Evolutionary conservation across 2,329 filamentous ascomycete genomes (phyloP).

Genomic region (Hirsutella minnesotensis): DNA sequence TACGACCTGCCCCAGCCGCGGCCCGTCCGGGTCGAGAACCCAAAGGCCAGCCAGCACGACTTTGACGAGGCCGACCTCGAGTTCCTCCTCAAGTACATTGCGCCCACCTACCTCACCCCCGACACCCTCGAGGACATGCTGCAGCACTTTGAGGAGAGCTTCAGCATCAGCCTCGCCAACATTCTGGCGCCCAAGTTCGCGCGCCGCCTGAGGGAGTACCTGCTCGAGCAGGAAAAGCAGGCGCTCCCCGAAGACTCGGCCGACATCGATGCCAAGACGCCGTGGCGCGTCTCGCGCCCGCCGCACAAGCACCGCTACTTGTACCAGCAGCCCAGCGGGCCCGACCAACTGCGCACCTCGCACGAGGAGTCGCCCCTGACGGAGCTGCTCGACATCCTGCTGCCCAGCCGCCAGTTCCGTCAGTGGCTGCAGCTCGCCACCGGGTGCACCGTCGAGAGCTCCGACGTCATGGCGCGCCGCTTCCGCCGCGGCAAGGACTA

Average conservation of each 20-base stretch:
- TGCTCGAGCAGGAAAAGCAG: conserved; percentile 52
- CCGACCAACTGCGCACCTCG: conserved; percentile 21
- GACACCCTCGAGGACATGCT: conserved; percentile 77
- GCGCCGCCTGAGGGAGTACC: conserved; percentile 54
- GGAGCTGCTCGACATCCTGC: conserved; percentile 68
- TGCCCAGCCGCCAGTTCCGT: conserved; percentile 76
- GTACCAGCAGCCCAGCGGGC: conserved; percentile 52
- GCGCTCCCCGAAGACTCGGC: conserved; percentile 32
- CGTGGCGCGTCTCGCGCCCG: conserved; percentile 69
- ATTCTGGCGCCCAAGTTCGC: conserved; percentile 74
- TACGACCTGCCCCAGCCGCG: conserved; percentile 69
- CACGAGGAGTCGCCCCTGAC: conserved; percentile 48
- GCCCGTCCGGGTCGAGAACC: conserved; percentile 33
- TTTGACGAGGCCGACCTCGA: conserved; percentile 72
- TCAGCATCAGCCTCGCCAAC: conserved; percentile 67
- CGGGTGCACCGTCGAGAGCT: conserved; percentile 57
- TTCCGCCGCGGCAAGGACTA: conserved; percentile 87
- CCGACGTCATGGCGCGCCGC: conserved; percentile 69
- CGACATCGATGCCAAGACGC: conserved; percentile 44
- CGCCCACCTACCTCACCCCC: conserved; percentile 82
- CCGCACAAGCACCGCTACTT: conserved; percentile 94
- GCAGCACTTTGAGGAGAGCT: conserved; percentile 70
- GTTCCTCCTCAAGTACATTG: conserved; percentile 82
- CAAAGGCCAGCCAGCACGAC: conserved; percentile 36
- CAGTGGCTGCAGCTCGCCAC: conserved; percentile 85